Conservation (phyloP, 1,284 basidiomycete genomes). For the Entoloma clypeatum region DNA sequence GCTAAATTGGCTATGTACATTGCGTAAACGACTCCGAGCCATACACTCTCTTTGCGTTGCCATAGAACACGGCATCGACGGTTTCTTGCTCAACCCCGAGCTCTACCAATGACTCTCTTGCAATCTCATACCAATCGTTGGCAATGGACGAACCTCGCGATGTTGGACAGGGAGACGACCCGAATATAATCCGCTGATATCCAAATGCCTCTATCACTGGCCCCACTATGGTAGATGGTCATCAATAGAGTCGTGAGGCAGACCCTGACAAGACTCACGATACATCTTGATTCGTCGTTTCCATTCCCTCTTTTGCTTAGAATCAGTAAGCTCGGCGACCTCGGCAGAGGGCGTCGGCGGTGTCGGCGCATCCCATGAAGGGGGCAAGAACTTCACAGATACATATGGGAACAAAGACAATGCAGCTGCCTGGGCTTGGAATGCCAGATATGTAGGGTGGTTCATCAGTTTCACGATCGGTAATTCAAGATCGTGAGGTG, state of each 20-base stretch:
- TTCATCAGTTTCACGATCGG: conserved; percentile 76
- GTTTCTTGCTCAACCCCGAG: conserved; percentile 76
- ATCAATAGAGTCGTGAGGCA: conserved; percentile 16
- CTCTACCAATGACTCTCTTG: conserved; percentile 78
- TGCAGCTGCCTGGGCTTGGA: conserved; percentile 70
- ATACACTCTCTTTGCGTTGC: conserved; percentile 66
- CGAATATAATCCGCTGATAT: conserved; percentile 57
- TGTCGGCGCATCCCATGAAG: conserved; percentile 64
- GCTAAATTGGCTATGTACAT: conserved; percentile 1
- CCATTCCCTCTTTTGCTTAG: conserved; percentile 65
- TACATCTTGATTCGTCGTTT: conserved; percentile 86
- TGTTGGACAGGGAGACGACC: conserved; percentile 47
- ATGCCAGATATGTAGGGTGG: conserved; percentile 68
- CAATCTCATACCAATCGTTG: conserved; percentile 78
- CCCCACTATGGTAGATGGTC: conserved; percentile 47
- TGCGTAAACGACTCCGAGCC: conserved; percentile 20
- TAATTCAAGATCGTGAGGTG: conserved; percentile 69
- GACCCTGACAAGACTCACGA: conserved; percentile 49
- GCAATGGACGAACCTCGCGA: conserved; percentile 45
- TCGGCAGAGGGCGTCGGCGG: conserved; percentile 48
- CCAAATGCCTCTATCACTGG: conserved; percentile 71
- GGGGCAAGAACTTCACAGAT: conserved; percentile 77
- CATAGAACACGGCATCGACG: conserved; percentile 68
- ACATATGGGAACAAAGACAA: conserved; percentile 76
- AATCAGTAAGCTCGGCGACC: conserved; percentile 37